Evolutionary conservation across 192 early-diverging fungal species (phyloP).

Genomic region (Coemansia sp.): DNA sequence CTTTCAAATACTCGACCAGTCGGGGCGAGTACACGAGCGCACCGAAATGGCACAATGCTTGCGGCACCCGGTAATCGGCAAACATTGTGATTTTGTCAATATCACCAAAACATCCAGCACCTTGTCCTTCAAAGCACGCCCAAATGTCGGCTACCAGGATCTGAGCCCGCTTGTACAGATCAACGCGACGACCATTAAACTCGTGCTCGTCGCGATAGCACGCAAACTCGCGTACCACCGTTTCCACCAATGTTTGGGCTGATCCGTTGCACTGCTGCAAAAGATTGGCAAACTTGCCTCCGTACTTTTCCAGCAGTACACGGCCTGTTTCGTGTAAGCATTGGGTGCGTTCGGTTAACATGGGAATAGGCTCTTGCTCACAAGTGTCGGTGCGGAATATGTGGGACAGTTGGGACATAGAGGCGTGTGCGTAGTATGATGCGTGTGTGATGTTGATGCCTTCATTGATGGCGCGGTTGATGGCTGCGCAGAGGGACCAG

Average conservation of each 20-base stretch:
- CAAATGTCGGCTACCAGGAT: conserved; percentile 84
- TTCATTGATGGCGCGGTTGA: conserved; percentile 66
- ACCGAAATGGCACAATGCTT: conserved; percentile 71
- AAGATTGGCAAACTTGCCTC: conserved; percentile 63
- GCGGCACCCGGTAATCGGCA: conserved; percentile 83
- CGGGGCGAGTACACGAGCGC: conserved; percentile 65
- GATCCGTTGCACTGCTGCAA: conserved; percentile 56
- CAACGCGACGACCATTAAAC: conserved; percentile 59
- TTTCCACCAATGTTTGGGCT: conserved; percentile 58
- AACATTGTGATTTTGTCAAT: conserved; percentile 86
- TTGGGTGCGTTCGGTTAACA: conserved; percentile 61
- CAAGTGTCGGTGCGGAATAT: conserved; percentile 66
- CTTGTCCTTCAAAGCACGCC: conserved; percentile 78
- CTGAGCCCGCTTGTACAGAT: conserved; percentile 78
- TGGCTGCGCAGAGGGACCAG: conserved; percentile 77
- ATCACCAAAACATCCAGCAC: conserved; percentile 63
- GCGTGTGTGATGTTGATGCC: conserved; percentile 65
- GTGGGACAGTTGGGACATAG: conserved; percentile 45
- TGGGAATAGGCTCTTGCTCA: conserved; percentile 57
- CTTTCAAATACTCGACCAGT: conserved; percentile 50
- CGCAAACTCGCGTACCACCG: conserved; percentile 60
- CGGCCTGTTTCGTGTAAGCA: conserved; percentile 69
- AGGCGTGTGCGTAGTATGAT: conserved; percentile 49
- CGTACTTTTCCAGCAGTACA: conserved; percentile 62
- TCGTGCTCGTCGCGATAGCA: conserved; percentile 67